Base-by-base conservation (phyloP, 768 basidiomycete genomes). In the Psilocybe subaeruginosa region DNA sequence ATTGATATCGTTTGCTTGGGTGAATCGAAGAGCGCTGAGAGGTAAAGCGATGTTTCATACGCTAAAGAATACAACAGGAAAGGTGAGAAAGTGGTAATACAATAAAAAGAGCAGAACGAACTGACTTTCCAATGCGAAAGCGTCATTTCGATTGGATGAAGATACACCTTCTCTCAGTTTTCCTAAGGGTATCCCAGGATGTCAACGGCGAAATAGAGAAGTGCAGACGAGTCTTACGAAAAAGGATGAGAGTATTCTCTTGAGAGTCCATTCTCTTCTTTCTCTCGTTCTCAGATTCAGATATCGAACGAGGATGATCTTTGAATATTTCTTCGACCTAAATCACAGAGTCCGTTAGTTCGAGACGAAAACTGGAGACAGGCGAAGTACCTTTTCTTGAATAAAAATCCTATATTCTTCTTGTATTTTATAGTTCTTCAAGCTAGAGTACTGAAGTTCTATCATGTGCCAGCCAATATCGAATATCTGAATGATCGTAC, bases 81-180 rank as follows among this genome's bases (percentile, higher is more conserved):
- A 9, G 19, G 27, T 49, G 35, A 54, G 46, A n/a, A 3, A n/a
- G 9, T 2, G 5, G 56, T 29, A 55, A 16, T 29, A 30, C 30
- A 47, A 43, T 17, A 35, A 33, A 16, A 16, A 48, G 5, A 3
- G 23, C n/a, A 3, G n/a, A 27, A 23, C 23, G 23, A 51, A 57
- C 78, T 43, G 59, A 90, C 91, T 91, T 84, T 92, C 88, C 11
- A 87, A 56, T 1, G 88, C 81, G 67, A 93, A 91, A 2, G 56
- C 60, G 69, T 91, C 91, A 17, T 61, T 76, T 59, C 91, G 80
- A 30, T 76, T 75, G 1, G 87, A 84, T 0, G 91, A 84, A 6
- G 81, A 78, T 3, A 92, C 76, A 0, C 91, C 91, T 73, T 93
- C 91, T 53, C 91, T 80, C 6, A 93, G 76, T 70, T 92, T 93